These are phyloP conservation scores for Parasarocladium wereldwijsianum DNA, from an alignment of 2,329 filamentous ascomycete genomes.

Conservation along the genomic window DNA sequence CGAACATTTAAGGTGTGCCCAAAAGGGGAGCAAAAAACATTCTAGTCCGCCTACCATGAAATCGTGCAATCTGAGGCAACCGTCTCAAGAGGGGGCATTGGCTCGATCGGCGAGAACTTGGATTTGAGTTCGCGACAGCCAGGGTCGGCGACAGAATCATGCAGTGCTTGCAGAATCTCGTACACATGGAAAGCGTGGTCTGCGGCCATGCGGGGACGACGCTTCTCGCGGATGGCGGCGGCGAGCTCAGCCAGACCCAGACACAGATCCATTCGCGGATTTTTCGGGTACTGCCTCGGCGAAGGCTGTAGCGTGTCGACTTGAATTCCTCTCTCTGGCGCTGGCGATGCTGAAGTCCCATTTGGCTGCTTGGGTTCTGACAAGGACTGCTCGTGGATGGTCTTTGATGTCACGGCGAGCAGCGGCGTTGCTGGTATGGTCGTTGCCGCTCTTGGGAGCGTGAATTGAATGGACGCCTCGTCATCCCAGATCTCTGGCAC, in stretches of 20 bases:
- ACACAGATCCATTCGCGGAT: background rate
- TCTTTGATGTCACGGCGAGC: too few species aligned
- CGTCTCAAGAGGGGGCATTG: background rate
- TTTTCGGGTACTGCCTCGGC: background rate
- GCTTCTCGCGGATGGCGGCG: background rate
- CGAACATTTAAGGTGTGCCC: too few species aligned
- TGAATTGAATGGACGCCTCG: conserved; percentile 1
- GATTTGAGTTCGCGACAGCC: background rate
- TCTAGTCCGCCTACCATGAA: background rate
- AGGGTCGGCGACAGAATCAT: background rate
- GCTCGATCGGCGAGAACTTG: background rate
- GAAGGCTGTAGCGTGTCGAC: background rate
- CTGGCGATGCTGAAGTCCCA: background rate
- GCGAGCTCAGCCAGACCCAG: background rate
- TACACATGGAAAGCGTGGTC: background rate
- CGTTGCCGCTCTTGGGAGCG: background rate
- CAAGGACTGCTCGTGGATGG: background rate
- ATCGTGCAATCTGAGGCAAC: background rate
- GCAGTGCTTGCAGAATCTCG: background rate
- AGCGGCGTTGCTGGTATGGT: background rate
- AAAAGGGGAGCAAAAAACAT: too few species aligned
- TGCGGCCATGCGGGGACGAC: background rate
- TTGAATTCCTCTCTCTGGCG: background rate
- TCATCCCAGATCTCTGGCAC: conserved; percentile 1
- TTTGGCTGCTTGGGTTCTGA: background rate